Base-by-base conservation (phyloP, 306 rosid genomes). In the Prunus dulcis region DNA sequence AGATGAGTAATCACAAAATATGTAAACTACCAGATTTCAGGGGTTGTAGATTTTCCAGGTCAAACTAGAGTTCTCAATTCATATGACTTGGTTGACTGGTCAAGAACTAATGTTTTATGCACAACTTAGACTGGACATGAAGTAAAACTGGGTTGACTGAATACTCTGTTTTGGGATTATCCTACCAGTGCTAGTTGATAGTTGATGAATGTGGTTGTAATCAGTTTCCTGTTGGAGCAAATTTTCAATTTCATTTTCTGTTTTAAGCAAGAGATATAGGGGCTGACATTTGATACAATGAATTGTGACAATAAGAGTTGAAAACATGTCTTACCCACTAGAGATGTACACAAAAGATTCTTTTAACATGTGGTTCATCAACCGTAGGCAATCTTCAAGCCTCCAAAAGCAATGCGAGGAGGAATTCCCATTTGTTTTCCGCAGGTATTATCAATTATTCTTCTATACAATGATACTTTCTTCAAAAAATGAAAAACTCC, bases 351-450 rank as follows among this genome's bases (percentile, higher is more conserved):
- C 5, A 0, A 38, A 17, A 50, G n/a, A n/a, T 70, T 55, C 63
- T 81, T 76, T 34, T 49, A 49, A 28, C 50, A 7, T 53, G 15
- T 62, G 57, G 64, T 64, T 77, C 71, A 75, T 77, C 65, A 74
- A 77, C 41, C 79, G 72, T 63, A 90, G 98, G 89, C 91, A 74
- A 89, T 77, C 74, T 82, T 83, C 45, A 89, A 92, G 89, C 84
- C 90, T 41, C 90, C 93, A 55, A 94, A 94, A 80, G 89, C 95
- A 34, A 87, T 85, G 77, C 84, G 95, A 53, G 98, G 98, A 78
- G 98, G 98, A 77, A 92, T 94, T 70, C 93, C 92, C 57, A 81
- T 94, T 38, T 92, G 97, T 83, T 94, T 92, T 81, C 98, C 97
- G 15, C 96, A 92, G 97, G 98, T 89, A 82, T 79, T 51, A 20